These are phyloP conservation scores for Alternaria brassicae DNA, from an alignment of 2,329 filamentous ascomycete genomes.

Conservation along the genomic window DNA sequence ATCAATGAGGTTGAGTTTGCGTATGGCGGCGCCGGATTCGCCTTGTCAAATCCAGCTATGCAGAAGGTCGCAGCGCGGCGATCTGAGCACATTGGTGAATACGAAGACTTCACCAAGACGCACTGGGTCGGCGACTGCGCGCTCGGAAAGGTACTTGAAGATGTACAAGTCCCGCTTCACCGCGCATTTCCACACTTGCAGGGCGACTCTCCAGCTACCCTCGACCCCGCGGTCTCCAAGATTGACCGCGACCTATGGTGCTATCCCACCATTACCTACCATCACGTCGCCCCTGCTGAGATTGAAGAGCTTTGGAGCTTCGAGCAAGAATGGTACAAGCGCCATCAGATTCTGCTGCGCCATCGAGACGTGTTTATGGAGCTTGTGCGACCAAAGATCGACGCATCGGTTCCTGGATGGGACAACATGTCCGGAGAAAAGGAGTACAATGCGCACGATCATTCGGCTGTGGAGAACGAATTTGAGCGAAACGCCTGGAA, in stretches of 20 bases:
- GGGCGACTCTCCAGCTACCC: slow-evolving; percentile 52
- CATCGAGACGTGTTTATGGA: slow-evolving; percentile 50
- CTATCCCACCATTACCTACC: slow-evolving; percentile 52
- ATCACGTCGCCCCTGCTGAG: slow-evolving; percentile 48
- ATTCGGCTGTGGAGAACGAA: slow-evolving; percentile 26
- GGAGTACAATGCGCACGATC: slow-evolving; percentile 47
- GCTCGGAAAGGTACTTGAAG: slow-evolving; percentile 47
- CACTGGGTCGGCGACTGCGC: slow-evolving; percentile 52
- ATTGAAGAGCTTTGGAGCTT: slow-evolving; percentile 51
- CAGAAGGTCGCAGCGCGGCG: slow-evolving; percentile 44
- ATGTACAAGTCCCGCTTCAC: slow-evolving; percentile 46
- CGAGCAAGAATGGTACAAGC: slow-evolving; percentile 49
- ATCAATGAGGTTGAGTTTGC: slow-evolving; percentile 55
- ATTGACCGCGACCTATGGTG: slow-evolving; percentile 54
- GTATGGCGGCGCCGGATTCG: slow-evolving; percentile 56
- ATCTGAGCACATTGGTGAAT: slow-evolving; percentile 39
- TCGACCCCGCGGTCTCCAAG: slow-evolving; percentile 49
- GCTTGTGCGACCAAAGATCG: slow-evolving; percentile 42
- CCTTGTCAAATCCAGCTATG: slow-evolving; percentile 53
- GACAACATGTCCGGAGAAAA: slow-evolving; percentile 49
- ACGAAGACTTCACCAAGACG: slow-evolving; percentile 46
- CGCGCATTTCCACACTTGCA: slow-evolving; percentile 56
- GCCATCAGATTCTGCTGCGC: slow-evolving; percentile 44
- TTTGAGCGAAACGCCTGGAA: slow-evolving; percentile 46
- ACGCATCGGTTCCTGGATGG: slow-evolving; percentile 34